Evolutionary conservation across 345 rosid species (phyloP).

Genomic region (Angophora floribunda): DNA sequence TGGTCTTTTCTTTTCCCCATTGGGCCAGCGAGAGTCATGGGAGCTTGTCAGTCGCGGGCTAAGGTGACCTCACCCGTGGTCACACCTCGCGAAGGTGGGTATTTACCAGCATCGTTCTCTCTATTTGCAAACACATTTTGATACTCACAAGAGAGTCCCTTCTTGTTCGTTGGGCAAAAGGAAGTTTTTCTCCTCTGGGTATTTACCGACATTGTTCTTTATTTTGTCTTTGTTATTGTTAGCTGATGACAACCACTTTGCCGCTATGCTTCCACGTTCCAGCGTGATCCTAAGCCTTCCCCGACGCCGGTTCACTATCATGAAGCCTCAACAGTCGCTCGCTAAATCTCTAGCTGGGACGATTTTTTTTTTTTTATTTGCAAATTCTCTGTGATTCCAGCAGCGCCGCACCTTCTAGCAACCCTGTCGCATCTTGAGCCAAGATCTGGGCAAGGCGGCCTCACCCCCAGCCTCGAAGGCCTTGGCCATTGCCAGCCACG

Average conservation of each 20-base stretch:
- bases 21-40: rapidly evolving
- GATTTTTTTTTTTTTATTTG: too few relatives aligned
- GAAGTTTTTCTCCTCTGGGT: not conserved
- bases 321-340: too few relatives aligned
- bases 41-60: rapidly evolving
- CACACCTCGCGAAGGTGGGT: rapidly evolving
- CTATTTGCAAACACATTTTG: not conserved
- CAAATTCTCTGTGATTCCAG: too few relatives aligned
- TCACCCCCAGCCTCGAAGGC: too few relatives aligned
- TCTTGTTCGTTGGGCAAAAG: not conserved
- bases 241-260: not conserved
- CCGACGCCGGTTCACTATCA: too few relatives aligned
- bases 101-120: not conserved
- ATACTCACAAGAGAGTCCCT: not conserved
- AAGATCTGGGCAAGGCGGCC: too few relatives aligned
- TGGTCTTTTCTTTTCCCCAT: too few relatives aligned
- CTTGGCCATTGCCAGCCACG: too few relatives aligned
- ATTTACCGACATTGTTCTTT: not conserved
- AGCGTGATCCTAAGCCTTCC: not conserved
- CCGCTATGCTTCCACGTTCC: not conserved
- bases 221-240: not conserved
- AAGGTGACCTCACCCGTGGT: rapidly evolving
- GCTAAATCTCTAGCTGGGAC: too few relatives aligned
- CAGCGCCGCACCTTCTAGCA: too few relatives aligned
- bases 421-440: too few relatives aligned